Conservation (phyloP, 2,329 filamentous ascomycete species). For the Periglandula ipomoeae region DNA sequence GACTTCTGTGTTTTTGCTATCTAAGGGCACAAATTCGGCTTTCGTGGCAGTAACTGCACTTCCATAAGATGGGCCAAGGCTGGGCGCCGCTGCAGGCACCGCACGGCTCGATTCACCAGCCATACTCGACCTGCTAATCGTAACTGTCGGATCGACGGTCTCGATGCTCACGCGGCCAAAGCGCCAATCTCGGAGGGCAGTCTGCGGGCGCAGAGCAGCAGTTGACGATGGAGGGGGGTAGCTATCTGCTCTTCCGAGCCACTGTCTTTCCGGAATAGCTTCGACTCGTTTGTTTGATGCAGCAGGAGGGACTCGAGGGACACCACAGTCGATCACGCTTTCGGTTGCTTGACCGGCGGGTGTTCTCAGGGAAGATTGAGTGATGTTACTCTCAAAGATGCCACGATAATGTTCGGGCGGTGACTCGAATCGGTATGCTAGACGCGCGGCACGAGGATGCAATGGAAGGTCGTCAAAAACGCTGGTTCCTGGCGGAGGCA, state of each 20-base stretch:
- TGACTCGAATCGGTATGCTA: conserved; percentile 13
- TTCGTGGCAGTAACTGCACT: conserved; percentile 69
- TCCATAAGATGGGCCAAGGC: conserved; percentile 44
- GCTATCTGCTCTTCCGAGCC: conserved; percentile 29
- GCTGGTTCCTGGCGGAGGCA: conserved; percentile 36
- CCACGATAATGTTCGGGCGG: not conserved
- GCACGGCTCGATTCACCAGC: conserved; percentile 29
- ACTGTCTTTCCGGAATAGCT: conserved; percentile 30
- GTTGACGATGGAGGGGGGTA: conserved; percentile 33
- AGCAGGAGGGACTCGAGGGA: conserved; percentile 24
- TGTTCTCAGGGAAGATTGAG: not conserved
- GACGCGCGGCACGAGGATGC: conserved; percentile 27
- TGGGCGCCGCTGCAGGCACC: conserved; percentile 40
- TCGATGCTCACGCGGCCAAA: conserved; percentile 72
- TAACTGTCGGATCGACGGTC: conserved; percentile 59
- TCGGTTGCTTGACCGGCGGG: conserved; percentile 6
- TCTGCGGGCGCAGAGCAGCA: conserved; percentile 36
- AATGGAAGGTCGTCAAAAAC: conserved; percentile 49
- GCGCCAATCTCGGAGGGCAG: conserved; percentile 62
- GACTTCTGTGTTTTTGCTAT: conserved; percentile 63
- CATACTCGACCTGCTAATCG: conserved; percentile 19
- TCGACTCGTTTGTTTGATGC: conserved; percentile 27
- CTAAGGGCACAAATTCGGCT: conserved; percentile 65
- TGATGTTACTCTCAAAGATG: not conserved
- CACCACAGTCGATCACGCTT: conserved; percentile 41